These are phyloP conservation scores for Suillus placidus DNA, from an alignment of 768 basidiomycete species.

Conservation along the genomic window DNA sequence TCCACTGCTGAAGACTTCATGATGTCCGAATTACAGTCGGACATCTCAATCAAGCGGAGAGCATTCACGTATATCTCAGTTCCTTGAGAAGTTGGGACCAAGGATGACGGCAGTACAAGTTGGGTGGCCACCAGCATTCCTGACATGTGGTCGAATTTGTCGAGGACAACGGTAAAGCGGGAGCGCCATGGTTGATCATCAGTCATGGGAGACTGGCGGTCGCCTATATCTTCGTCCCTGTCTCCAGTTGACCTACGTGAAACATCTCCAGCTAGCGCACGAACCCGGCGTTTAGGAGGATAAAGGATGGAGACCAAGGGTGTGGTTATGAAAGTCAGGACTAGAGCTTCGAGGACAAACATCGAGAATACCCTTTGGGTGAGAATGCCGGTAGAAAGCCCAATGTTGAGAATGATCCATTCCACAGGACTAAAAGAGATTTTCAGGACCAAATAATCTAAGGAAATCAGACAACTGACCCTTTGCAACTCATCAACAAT, in stretches of 20 bases:
- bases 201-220: neutral
- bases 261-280: constrained; percentile 42
- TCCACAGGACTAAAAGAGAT: constrained; percentile 69
- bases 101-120: constrained; percentile 45
- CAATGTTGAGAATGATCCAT: constrained; percentile 95
- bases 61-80: constrained; percentile 35
- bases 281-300: constrained; percentile 60
- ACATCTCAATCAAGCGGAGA: constrained; percentile 86
- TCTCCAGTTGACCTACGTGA: neutral
- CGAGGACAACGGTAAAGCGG: constrained; percentile 85
- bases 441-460: constrained; percentile 7
- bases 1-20: constrained; percentile 80
- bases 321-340: constrained; percentile 87
- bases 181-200: constrained; percentile 20
- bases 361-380: constrained; percentile 85
- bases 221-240: neutral
- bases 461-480: constrained; percentile 51
- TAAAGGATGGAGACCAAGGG: constrained; percentile 72
- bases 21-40: constrained; percentile 83
- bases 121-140: constrained; percentile 89
- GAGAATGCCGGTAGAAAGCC: constrained; percentile 78
- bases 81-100: neutral
- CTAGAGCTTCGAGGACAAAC: constrained; percentile 87
- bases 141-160: constrained; percentile 85
- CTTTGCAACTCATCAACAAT: constrained; percentile 94